Evolutionary conservation across 1,139 yeast species (phyloP).

Genomic region (Pichia sp.): DNA sequence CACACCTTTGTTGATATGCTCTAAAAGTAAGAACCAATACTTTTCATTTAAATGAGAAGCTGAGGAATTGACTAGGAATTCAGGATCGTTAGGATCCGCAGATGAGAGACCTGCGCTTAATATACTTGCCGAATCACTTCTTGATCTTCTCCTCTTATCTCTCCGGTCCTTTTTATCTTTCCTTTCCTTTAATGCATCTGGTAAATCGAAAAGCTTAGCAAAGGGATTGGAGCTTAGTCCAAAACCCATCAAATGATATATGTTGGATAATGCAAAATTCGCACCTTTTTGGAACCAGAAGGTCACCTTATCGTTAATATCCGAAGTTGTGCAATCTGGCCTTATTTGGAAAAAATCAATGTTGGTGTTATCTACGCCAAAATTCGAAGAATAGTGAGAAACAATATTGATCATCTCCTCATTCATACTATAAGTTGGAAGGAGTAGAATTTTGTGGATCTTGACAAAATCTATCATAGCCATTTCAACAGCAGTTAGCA

Average conservation of each 20-base stretch:
- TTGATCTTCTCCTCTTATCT: constrained; percentile 39
- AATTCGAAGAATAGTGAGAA: constrained; percentile 62
- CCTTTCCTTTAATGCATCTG: constrained; percentile 66
- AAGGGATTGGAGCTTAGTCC: constrained; percentile 74
- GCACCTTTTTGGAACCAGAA: constrained; percentile 77
- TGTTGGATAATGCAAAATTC: constrained; percentile 68
- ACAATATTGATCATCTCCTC: constrained; percentile 59
- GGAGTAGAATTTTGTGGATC: constrained; percentile 55
- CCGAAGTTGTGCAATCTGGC: constrained; percentile 39
- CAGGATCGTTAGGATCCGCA: constrained; percentile 21
- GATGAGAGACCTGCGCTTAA: neutral
- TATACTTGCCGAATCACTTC: constrained; percentile 25
- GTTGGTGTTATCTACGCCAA: constrained; percentile 67
- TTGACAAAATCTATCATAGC: constrained; percentile 64
- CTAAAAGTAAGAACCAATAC: constrained; percentile 57
- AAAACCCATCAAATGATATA: constrained; percentile 68
- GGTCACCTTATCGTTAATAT: constrained; percentile 46
- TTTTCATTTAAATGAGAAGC: constrained; percentile 45
- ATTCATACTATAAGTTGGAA: constrained; percentile 44
- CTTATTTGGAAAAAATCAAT: constrained; percentile 50
- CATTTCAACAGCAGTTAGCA: constrained; percentile 53
- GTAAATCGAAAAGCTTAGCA: constrained; percentile 64
- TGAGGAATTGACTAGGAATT: constrained; percentile 27
- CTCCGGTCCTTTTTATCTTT: constrained; percentile 68
- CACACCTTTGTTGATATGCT: constrained; percentile 58